Evolutionary conservation across 805 yeast species (phyloP), one percentile per base, ranked within the genome.

Genomic region (Candida peoriensis): DNA sequence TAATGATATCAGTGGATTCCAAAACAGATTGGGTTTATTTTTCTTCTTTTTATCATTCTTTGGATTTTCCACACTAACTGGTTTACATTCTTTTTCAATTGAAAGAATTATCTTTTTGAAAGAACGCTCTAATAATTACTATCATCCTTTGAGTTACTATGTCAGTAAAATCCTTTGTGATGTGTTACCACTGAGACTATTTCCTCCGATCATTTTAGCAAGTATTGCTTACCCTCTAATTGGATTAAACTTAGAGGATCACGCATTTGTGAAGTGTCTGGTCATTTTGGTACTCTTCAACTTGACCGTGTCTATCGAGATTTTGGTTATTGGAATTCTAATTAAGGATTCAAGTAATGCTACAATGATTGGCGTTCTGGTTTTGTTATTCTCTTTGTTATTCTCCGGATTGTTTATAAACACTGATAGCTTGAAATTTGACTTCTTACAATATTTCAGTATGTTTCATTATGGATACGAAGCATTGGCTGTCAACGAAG

Each of bases 401-500:
- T 93, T 93, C 67, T 95, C 97, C 2, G 98, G 98, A 0, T 66
- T 93, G 40, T 93, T 93, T 55, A 77, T 93, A 52, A 90, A 90
- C 57, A 86, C 88, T 36, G 87, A 85, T 32, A 58, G 61, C 21
- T 57, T 64, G 25, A 76, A 70, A 41, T 74, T 88, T 38, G 74
- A 74, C 36, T 80, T 85, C 74, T 66, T 89, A 45, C 88, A 88
- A 60, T 83, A 82, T 64, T 57, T 89, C 17, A 88, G 97, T 1
- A 76, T 90, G 35, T 93, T 90, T 70, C 97, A 93, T 58, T 93
- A 88, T 54, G 97, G 96, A 0, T 93, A 90, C 56, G 98, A 93
- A 56, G 86, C 97, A 0, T 65, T 93, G 44, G 71, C 88, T 4
- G 89, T 93, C 36, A 93, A 93, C 58, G 98, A 93, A 55, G 97